Percentiles rank a stretch among this genome's conserved stretches.
phyloP scores from a whole-genome alignment of 2,329 filamentous ascomycete species.

The Hymenoscyphus fraxineus region DNA sequence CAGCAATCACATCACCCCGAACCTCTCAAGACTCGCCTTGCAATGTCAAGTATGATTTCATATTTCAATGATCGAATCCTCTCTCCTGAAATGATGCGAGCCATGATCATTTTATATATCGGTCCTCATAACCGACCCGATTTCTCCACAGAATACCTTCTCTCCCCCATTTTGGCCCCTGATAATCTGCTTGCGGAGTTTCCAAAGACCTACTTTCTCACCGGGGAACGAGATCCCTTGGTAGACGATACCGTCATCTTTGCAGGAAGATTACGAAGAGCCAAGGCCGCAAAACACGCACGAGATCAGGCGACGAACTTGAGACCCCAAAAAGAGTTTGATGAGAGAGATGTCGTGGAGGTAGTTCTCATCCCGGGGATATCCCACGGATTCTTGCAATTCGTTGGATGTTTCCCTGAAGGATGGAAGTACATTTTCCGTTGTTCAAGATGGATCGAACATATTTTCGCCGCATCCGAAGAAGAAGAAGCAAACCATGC shows the following conservation, averaged over 20 bases:
- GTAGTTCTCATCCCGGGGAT: conserved; percentile 84
- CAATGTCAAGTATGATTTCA: conserved; percentile 94
- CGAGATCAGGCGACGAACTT: conserved; percentile 53
- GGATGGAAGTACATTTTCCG: conserved; percentile 84
- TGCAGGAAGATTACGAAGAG: conserved; percentile 79
- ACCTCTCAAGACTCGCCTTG: conserved; percentile 76
- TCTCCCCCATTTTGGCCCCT: conserved; percentile 86
- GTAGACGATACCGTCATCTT: conserved; percentile 98
- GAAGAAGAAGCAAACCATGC: conserved; percentile 37
- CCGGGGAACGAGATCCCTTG: conserved; percentile 88
- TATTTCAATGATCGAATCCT: conserved; percentile 96
- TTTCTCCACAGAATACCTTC: conserved; percentile 84
- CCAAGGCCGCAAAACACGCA: conserved; percentile 56
- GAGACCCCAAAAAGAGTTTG: conserved; percentile 54
- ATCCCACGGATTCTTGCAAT: conserved; percentile 90
- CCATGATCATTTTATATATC: conserved; percentile 98
- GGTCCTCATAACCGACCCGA: conserved; percentile 90
- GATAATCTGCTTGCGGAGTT: conserved; percentile 80
- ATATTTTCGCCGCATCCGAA: conserved; percentile 59
- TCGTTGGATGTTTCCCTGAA: conserved; percentile 81
- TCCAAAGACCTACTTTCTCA: conserved; percentile 90
- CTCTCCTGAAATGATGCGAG: conserved; percentile 96
- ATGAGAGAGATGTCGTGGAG: conserved; percentile 73
- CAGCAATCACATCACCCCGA: conserved; percentile 45
- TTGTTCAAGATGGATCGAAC: conserved; percentile 76